Evolutionary conservation across 2,329 filamentous ascomycete species (phyloP), one percentile per base, ranked within the genome.

Genomic region (Fusarium sp.): DNA sequence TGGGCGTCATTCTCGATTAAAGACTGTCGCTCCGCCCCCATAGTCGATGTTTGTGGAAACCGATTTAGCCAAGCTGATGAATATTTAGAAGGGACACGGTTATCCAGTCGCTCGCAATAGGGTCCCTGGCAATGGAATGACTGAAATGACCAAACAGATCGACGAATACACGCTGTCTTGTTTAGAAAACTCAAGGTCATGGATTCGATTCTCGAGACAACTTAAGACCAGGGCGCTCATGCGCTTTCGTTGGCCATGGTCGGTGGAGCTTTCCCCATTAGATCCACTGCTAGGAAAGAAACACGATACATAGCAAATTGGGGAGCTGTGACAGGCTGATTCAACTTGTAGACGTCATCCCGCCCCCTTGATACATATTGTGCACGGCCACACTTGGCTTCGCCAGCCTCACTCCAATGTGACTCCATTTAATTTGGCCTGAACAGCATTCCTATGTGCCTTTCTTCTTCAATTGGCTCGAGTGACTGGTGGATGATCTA

Each of bases 141-240:
- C 42, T 15, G 40, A 52, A 60, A 37, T 67, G 30, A 35, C 40
- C 64, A 54, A 38, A 32, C 28, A 23, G 57, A 42, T 35, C 37
- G 60, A 61, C 28, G 33, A 13, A 53, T 32, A 40, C 56, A 50
- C 38, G 25, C 19, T 23, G 40, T 64, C 32, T 60, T 72, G 23
- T 30, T 64, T 16, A 69, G 38, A 43, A 57, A 40, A 43, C 52
- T 54, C 38, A 53, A 60, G 53, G 65, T 66, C 71, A 74, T 74
- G 35, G 59, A 64, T 64, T 47, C 65, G 59, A 64, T 64, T 47
- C 65, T 38, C 23, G 37, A 58, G 38, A 52, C 47, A 23, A 50
- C 21, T 33, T 25, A 18, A 40, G 49, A 53, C 28, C 49, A 30
- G 30, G 44, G 47, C 46, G 13, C 38, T 56, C 65, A 40, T 65